Evolutionary conservation across 495 filamentous ascomycete species (phyloP).

Genomic region (Astrothelium macrocarpum): DNA sequence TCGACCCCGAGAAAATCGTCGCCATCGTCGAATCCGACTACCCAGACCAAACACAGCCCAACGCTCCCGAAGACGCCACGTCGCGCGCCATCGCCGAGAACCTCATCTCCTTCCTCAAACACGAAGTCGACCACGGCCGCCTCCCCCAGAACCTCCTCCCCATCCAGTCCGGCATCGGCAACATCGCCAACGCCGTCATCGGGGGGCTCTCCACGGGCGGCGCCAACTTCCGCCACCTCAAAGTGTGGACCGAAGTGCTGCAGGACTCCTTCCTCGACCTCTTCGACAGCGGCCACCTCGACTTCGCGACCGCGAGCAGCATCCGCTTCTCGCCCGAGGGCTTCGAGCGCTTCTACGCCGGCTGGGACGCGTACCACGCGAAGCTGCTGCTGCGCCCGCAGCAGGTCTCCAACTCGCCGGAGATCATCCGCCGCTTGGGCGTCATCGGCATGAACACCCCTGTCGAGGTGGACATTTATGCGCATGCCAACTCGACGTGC

Average conservation of each 20-base stretch:
- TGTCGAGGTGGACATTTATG: conserved; percentile 90
- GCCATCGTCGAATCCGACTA: conserved; percentile 80
- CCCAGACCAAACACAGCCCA: conserved; percentile 69
- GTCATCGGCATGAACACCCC: conserved; percentile 95
- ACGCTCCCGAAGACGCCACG: conserved; percentile 62
- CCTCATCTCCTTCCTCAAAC: conserved; percentile 77
- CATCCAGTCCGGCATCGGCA: conserved; percentile 83
- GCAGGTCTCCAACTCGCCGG: conserved; percentile 84
- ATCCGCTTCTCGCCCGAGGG: conserved; percentile 87
- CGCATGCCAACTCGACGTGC: conserved; percentile 84
- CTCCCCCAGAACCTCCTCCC: conserved; percentile 71
- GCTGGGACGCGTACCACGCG: conserved; percentile 69
- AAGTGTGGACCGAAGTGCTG: conserved; percentile 89
- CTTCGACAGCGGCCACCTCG: conserved; percentile 80
- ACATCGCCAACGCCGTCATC: conserved; percentile 89
- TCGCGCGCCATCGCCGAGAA: conserved; percentile 67
- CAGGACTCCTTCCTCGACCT: conserved; percentile 92
- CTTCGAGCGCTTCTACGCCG: conserved; percentile 85
- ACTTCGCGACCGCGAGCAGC: conserved; percentile 85
- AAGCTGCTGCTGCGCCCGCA: conserved; percentile 83
- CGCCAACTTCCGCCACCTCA: conserved; percentile 77
- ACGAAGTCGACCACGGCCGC: conserved; percentile 68
- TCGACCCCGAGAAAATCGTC: conserved; percentile 81
- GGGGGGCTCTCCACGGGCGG: conserved; percentile 60
- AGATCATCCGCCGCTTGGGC: conserved; percentile 82